Evolutionary conservation across 202 grass and related monocot species (phyloP).

Genomic region (Carex sylvatica): DNA sequence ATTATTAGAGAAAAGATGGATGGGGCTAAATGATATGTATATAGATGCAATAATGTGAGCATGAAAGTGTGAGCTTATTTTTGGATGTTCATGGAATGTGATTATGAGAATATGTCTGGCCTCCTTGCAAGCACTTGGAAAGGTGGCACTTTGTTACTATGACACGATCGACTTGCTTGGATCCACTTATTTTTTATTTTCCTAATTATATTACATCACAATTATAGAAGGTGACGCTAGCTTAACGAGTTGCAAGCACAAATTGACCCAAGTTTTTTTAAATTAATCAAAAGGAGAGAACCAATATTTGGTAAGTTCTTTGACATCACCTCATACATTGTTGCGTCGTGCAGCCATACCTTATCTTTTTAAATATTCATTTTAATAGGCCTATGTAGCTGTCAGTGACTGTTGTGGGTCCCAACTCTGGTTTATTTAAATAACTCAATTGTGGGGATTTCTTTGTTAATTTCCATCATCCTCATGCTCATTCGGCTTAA

Average conservation of each 20-base stretch:
- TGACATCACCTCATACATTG: not conserved
- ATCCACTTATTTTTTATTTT: not conserved
- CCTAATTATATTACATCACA: not conserved
- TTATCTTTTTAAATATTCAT: too few relatives aligned
- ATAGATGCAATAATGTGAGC: too few relatives aligned
- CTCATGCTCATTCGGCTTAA: too few relatives aligned
- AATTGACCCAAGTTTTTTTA: not conserved
- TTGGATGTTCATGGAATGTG: not conserved
- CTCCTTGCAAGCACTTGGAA: not conserved
- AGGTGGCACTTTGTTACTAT: not conserved
- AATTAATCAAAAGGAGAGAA: not conserved
- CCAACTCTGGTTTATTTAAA: too few relatives aligned
- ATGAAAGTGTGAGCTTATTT: not conserved
- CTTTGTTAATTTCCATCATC: too few relatives aligned
- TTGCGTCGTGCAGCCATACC: too few relatives aligned
- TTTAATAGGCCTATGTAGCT: too few relatives aligned
- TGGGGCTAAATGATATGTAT: too few relatives aligned
- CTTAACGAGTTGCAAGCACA: not conserved
- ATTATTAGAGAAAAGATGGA: too few relatives aligned
- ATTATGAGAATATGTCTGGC: not conserved
- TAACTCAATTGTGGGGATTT: too few relatives aligned
- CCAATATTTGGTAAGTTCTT: not conserved
- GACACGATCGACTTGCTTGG: not conserved
- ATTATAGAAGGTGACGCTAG: not conserved
- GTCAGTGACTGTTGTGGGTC: too few relatives aligned